Evolutionary conservation across 345 rosid genomes (phyloP), one percentile per base, ranked within the genome.

Genomic region (Eucalyptus cloeziana): DNA sequence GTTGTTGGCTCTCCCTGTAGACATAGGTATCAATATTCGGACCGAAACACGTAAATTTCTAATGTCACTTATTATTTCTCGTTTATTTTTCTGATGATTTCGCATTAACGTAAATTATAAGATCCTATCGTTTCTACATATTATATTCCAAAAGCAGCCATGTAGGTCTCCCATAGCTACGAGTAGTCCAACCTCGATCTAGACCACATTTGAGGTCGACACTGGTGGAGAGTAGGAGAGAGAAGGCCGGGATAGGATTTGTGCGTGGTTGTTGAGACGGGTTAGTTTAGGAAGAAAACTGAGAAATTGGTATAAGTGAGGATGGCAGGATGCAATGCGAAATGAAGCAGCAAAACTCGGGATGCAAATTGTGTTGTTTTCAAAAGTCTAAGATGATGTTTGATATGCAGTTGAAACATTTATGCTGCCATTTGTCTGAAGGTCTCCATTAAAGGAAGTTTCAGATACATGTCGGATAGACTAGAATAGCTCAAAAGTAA

Each of bases 51-150:
- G 7, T 50, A 50, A 50, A 50, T 50, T 50, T 50, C 0, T 50
- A 50, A 0, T 50, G 0, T 50, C 7, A n/a, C 0, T 5, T 50
- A 50, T 50, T 15, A 50, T 50, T 50, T 50, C 19, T 50, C 7
- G 0, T 50, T 50, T 50, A 50, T 50, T 50, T 50, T 1, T 15
- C 0, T 50, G 7, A 7, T 50, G 52, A 50, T 50, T 50, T 6
- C 0, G 3, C 7, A 0, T 50, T 50, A 3, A 50, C 52, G 3
- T 50, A 15, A 50, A 50, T 50, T 50, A 15, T 50, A 50, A 50
- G 3, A 50, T 50, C 1, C 0, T 6, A 1, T 50, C 8, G 7
- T 50, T 50, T 50, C 3, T 8, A 50, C 8, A 0, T 16, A 50
- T 16, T 50, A 50, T 50, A 50, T 50, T 50, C 54, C 54, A 50